Conservation (phyloP, 2,329 filamentous ascomycete species). For the Apiospora aurea region DNA sequence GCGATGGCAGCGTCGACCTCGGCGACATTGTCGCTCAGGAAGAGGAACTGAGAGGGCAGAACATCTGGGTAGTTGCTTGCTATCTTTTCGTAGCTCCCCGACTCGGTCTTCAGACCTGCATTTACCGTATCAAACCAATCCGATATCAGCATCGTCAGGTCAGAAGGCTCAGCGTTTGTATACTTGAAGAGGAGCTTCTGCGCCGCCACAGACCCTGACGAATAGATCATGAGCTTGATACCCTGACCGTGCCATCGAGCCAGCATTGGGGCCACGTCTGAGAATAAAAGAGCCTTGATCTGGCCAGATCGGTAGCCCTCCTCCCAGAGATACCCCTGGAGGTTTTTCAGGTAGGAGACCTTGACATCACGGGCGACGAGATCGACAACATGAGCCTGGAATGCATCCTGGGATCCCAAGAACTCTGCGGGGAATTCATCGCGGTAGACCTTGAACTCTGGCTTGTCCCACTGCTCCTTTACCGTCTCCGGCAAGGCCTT, state of each 20-base stretch:
- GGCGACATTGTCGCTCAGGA: conserved; percentile 80
- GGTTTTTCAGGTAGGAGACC: conserved; percentile 76
- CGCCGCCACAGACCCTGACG: conserved; percentile 79
- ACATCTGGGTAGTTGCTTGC: conserved; percentile 55
- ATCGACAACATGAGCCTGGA: conserved; percentile 73
- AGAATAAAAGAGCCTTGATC: conserved; percentile 76
- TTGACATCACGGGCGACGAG: conserved; percentile 78
- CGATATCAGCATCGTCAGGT: conserved; percentile 65
- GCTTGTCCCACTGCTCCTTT: conserved; percentile 69
- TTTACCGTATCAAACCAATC: conserved; percentile 84
- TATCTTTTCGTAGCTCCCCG: conserved; percentile 72
- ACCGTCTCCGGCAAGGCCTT: conserved; percentile 69
- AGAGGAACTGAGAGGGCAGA: conserved; percentile 67
- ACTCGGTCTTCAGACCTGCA: conserved; percentile 76
- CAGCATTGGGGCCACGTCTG: conserved; percentile 73
- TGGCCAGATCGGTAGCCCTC: conserved; percentile 74
- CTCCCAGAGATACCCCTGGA: conserved; percentile 82
- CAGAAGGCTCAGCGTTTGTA: conserved; percentile 63
- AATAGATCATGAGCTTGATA: conserved; percentile 77
- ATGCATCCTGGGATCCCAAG: conserved; percentile 61
- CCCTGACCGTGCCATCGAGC: conserved; percentile 62
- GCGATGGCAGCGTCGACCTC: conserved; percentile 69
- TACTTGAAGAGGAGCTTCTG: conserved; percentile 82
- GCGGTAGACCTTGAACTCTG: conserved; percentile 71
- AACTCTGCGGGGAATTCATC: conserved; percentile 74